Conservation (phyloP, 1,284 basidiomycete species). For the Marasmius oreades region DNA sequence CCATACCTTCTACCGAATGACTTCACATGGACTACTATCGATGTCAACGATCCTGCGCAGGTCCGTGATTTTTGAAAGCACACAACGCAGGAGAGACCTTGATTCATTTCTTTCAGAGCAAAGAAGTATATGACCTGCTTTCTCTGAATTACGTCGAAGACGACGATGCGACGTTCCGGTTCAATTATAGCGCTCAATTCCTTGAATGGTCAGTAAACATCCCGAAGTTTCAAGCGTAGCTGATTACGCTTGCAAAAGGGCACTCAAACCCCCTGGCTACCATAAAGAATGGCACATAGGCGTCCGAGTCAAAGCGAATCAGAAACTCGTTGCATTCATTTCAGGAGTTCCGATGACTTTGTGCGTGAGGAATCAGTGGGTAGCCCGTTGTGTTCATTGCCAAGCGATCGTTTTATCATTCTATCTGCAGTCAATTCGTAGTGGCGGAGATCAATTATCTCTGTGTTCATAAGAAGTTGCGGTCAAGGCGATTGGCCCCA, state of each 20-base stretch:
- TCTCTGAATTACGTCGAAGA: constrained; percentile 98
- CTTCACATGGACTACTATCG: constrained; percentile 89
- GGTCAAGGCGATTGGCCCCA: constrained; percentile 93
- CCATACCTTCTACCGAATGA: constrained; percentile 89
- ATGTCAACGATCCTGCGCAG: constrained; percentile 77
- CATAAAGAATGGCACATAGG: constrained; percentile 94
- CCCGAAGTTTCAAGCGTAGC: neutral
- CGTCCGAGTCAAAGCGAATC: constrained; percentile 85
- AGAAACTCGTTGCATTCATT: constrained; percentile 98
- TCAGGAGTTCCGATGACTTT: constrained; percentile 89
- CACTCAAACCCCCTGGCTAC: constrained; percentile 92
- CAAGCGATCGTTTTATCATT: constrained; percentile 1
- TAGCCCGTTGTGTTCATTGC: constrained; percentile 8
- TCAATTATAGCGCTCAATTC: constrained; percentile 96
- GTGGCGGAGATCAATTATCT: constrained; percentile 97
- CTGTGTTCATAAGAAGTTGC: constrained; percentile 96
- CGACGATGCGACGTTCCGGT: constrained; percentile 92
- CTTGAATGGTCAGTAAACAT: constrained; percentile 75
- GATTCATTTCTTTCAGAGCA: constrained; percentile 48
- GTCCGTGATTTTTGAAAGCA: constrained; percentile 27
- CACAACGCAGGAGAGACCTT: neutral
- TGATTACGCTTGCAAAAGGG: constrained; percentile 53
- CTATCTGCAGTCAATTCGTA: constrained; percentile 52
- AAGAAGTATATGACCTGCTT: constrained; percentile 91
- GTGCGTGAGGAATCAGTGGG: constrained; percentile 78